Evolutionary conservation across 2,329 filamentous ascomycete species (phyloP), one percentile per base, ranked within the genome.

Genomic region (Herpotrichia juniperi): DNA sequence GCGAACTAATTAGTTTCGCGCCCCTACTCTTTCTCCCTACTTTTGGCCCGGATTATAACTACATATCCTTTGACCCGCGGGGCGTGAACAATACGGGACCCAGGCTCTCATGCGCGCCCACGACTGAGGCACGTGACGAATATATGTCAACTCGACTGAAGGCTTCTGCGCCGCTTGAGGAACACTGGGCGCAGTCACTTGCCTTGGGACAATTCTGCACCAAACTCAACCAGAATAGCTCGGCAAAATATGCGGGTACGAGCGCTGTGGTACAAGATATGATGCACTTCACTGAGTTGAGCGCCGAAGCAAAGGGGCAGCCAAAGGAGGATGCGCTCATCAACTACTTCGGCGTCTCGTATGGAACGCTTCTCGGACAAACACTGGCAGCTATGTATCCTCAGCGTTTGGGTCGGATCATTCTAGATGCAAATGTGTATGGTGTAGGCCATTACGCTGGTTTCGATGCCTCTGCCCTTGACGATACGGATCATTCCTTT

Each of bases 371-470:
- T 17, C 57, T 64, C 10, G 61, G 61, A 10, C 46, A 46, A 9
- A 64, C 62, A 4, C 62, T 64, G 32, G 59, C 58, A 4, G 46
- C 57, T 11, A 56, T 64, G 51, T 61, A 49, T 35, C 61, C 63
- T 2, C 39, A 54, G 4, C 54, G 58, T 10, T 43, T 65, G 4
- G 51, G 51, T 2, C 48, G 62, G 14, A 26, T 65, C 1, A 44
- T 65, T 35, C 34, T 79, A 1, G 78, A 80, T 51, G 77, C 74
- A 2, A 72, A 78, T 4, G 69, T 74, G 1, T 71, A 77, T 30
- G 42, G 31, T 14, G 48, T 35, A 2, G 21, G 35, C 10, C 26
- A 55, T 22, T 55, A 55, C 19, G 17, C 16, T 2, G 48, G 48
- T 7, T 14, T 19, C 10, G 25, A 19, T 7, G 12, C 39, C 12